Conservation (phyloP, 352 stramenopile species). For the Thalassiosira hispida region DNA sequence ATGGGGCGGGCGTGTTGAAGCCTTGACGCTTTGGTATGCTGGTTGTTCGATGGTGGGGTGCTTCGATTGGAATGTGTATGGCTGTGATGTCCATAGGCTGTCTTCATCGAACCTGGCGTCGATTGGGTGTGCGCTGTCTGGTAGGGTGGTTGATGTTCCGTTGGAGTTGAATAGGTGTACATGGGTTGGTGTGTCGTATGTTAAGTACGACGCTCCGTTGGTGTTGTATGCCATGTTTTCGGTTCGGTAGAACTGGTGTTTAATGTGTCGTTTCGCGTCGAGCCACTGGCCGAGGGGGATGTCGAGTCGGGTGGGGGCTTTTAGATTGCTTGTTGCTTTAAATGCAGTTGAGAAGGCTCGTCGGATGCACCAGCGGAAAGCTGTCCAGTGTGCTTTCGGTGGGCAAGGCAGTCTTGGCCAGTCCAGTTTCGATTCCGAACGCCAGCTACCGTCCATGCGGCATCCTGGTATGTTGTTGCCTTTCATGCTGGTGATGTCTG, state of each 20-base stretch:
- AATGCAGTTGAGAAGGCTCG: not conserved
- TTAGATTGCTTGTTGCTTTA: not conserved
- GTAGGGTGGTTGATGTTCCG: too few relatives aligned
- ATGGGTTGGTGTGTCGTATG: too few relatives aligned
- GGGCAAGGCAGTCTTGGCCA: constrained; percentile 11
- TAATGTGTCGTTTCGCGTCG: not conserved
- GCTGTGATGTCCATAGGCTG: too few relatives aligned
- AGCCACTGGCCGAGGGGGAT: not conserved
- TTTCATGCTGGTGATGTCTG: constrained; percentile 10
- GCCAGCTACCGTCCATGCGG: not conserved
- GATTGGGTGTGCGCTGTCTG: too few relatives aligned
- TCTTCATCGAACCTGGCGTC: too few relatives aligned
- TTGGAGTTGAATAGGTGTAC: too few relatives aligned
- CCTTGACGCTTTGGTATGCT: too few relatives aligned
- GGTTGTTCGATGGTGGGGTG: too few relatives aligned
- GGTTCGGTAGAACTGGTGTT: not conserved
- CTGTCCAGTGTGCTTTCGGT: not conserved
- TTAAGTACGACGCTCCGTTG: not conserved
- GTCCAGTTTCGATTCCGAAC: not conserved
- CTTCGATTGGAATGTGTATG: too few relatives aligned
- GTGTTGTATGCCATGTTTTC: not conserved
- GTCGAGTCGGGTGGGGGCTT: not conserved
- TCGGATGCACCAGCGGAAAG: not conserved
- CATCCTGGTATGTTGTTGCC: not conserved
- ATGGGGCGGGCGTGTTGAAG: too few relatives aligned